These are phyloP conservation scores for Knoxia roxburghii DNA, from an alignment of 257 asterid genomes.

Conservation along the genomic window DNA sequence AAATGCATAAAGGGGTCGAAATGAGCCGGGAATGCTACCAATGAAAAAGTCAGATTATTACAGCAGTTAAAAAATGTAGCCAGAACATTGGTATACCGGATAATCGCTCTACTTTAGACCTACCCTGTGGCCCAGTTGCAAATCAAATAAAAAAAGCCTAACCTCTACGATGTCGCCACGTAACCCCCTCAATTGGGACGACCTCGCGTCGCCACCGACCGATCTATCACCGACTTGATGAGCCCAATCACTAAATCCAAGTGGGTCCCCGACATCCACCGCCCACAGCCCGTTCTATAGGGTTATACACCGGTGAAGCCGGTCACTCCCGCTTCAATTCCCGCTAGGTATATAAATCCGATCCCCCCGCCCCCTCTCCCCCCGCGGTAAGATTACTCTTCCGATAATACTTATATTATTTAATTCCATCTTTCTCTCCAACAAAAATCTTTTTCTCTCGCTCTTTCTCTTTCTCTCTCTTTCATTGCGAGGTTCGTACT, in stretches of 20 bases:
- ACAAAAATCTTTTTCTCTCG: slow-evolving; percentile 19
- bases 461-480: slow-evolving; percentile 16
- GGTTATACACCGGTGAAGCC: slow-evolving; percentile 36
- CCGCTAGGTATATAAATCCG: slow-evolving; percentile 54
- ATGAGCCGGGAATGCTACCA: no score
- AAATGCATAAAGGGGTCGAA: no score
- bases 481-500: slow-evolving; percentile 40
- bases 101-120: neutral
- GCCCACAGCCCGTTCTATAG: slow-evolving; percentile 31
- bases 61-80: neutral
- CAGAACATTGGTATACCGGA: neutral
- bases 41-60: neutral
- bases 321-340: slow-evolving; percentile 41
- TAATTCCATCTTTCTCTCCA: neutral
- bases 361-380: slow-evolving; percentile 8
- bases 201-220: slow-evolving; percentile 48
- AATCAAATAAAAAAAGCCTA: neutral
- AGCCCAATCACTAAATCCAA: slow-evolving; percentile 18
- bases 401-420: slow-evolving; percentile 3
- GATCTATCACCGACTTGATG: slow-evolving; percentile 36
- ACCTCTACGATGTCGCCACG: slow-evolving; percentile 45
- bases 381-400: neutral
- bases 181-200: slow-evolving; percentile 16
- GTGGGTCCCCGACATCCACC: slow-evolving; percentile 32
- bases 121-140: neutral